Evolutionary conservation across 352 stramenopile genomes (phyloP), one percentile per base, ranked within the genome.

Genomic region (Globisporangium heterothallicum): DNA sequence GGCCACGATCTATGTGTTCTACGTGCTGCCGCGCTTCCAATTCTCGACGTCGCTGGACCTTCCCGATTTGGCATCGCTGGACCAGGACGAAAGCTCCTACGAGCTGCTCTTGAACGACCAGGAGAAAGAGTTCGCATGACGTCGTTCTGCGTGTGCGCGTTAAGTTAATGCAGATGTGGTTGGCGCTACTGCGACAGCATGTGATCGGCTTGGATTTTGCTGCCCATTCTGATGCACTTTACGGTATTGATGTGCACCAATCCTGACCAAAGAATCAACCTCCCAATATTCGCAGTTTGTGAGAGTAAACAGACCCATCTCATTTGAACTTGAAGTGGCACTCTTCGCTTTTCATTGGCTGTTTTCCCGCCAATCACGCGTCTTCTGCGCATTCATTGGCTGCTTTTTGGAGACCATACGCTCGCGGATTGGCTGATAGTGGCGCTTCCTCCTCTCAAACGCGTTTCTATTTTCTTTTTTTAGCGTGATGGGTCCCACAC

Each of bases 1-100:
- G 73, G 74, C 73, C 29, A 76, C 55, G 4, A 54, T 89, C 41
- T 86, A 86, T 60, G 78, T 89, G 19, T 89, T 89, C 60, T 89
- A 78, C 43, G 55, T 84, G 49, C 51, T 85, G 38, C 69, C 73
- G 26, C 74, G 78, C 22, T 82, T 80, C 59, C 73, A 85, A 60
- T 86, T 86, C 46, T 70, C 66, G 25, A 84, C 73, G 16, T 44
- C 63, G 21, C 57, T 88, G 19, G 78, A 88, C 35, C 56, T 88
- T 16, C 71, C 78, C 2, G 78, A 46, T 18, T 38, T 8, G 47
- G 54, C 32, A 63, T 69, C 24, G 18, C 5, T n/a, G 25, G 63
- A 66, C 18, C 19, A 26, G 4, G 43, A 56, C 30, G 43, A 56
- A 4, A 21, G 22, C 29, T 59, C 60, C 40, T 74, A 74, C 53